Evolutionary conservation across 768 basidiomycete species (phyloP).

Genomic region (Filobasidium wieringae): DNA sequence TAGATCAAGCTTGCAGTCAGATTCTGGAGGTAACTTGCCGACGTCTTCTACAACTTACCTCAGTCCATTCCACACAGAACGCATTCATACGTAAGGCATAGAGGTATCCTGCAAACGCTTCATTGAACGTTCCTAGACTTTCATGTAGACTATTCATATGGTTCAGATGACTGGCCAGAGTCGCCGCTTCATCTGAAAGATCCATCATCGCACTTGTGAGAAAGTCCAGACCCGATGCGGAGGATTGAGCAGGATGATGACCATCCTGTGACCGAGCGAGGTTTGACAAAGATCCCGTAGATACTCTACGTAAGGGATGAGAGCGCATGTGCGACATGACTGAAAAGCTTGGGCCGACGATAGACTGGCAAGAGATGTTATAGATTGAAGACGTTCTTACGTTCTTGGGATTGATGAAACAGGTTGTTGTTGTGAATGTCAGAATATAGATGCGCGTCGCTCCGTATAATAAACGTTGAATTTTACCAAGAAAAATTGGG

Average conservation of each 20-base stretch:
- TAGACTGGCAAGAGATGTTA: too few relatives aligned
- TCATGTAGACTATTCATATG: constrained; percentile 59
- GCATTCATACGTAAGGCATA: constrained; percentile 92
- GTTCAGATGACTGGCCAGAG: constrained; percentile 62
- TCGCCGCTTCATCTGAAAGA: constrained; percentile 76
- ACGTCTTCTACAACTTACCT: constrained; percentile 50
- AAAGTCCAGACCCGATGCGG: constrained; percentile 73
- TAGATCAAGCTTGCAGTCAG: not conserved
- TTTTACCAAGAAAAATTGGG: too few relatives aligned
- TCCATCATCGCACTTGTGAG: constrained; percentile 73
- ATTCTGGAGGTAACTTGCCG: not conserved
- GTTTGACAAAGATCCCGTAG: constrained; percentile 78
- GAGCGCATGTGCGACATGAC: constrained; percentile 5
- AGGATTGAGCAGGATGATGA: constrained; percentile 49
- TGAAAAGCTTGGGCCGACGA: too few relatives aligned
- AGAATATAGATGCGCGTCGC: too few relatives aligned
- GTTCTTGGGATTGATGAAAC: too few relatives aligned
- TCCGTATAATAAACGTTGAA: too few relatives aligned
- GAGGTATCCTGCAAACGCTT: constrained; percentile 80
- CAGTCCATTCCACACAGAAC: constrained; percentile 83
- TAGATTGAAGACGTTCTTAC: too few relatives aligned
- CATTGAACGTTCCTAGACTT: constrained; percentile 75
- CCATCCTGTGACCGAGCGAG: constrained; percentile 58
- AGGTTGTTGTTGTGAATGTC: too few relatives aligned
- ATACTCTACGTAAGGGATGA: constrained; percentile 68